Base-by-base conservation (phyloP, 2,329 filamentous ascomycete species). In the Diplodia seriata region DNA sequence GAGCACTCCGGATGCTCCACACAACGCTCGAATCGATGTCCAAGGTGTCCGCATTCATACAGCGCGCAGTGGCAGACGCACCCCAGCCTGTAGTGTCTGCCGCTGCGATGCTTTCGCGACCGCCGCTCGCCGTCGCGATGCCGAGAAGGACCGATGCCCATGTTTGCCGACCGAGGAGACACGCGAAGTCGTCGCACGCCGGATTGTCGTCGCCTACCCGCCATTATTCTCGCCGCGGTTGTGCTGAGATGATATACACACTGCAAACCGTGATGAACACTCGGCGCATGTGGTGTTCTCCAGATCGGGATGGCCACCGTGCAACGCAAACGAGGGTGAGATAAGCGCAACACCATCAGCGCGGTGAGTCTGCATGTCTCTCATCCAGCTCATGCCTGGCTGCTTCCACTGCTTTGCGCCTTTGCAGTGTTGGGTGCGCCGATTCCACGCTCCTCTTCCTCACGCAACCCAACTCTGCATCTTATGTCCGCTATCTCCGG, bases 401-500 rank as follows among this genome's bases (percentile, higher is more conserved):
- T 26, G 8, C 40, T 36, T 36, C 20, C 18, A 6, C 11, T 47
- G 33, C n/a, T 29, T 23, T 18, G 9, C 26, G 15, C 23, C 15
- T 43, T 8, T 7, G 15, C 23, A 43, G n/a, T 29, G 55, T 3
- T 23, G 18, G n/a, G n/a, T 9, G 18, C 20, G 29, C 43, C n/a
- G n/a, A 18, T 31, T 63, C 59, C 18, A 38, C 43, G 12, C 23
- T 61, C 12, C 38, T 18, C 36, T 57, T 18, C 36, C 47, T 62
- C 38, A 29, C 38, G 12, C 40, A 38, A 6, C 33, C 29, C 15
- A 20, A 23, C 18, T 50, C 40, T 50, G 40, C 26, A 14, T 20
- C 23, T 51, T 63, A 63, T 63, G 29, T 63, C 59, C 59, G 59
- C 43, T 36, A 63, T 63, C 59, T 51, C 59, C 59, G 57, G 47